Percentiles rank a stretch among this genome's conserved stretches.
Conservation (phyloP, 306 rosid species). For the Fragaria vesca region DNA sequence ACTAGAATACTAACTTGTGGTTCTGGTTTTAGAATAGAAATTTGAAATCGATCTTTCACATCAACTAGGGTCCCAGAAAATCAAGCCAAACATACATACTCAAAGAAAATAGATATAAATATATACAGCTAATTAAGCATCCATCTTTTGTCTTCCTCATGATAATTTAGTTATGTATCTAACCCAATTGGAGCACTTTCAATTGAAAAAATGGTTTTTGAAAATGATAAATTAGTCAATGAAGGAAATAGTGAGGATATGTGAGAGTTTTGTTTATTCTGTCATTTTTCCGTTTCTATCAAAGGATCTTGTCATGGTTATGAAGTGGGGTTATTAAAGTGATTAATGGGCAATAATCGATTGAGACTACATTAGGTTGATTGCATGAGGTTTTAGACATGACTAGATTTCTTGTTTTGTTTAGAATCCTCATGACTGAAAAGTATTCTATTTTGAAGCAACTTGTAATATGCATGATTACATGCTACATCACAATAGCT, state of each 20-base stretch:
- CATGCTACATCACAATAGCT: not conserved
- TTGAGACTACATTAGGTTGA: not conserved
- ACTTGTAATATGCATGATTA: not conserved
- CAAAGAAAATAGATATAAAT: not conserved
- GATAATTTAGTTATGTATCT: not conserved
- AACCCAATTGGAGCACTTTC: not conserved
- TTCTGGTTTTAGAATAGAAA: not conserved
- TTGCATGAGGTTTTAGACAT: not conserved
- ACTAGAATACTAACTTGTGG: not conserved
- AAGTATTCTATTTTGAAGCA: not conserved
- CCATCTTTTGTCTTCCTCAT: not conserved
- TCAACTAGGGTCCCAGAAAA: not conserved
- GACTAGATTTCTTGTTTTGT: not conserved
- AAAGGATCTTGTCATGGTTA: not conserved
- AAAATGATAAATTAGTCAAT: conserved; percentile 2
- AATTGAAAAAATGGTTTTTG: not conserved
- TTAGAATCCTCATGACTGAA: not conserved
- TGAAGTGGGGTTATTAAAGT: not conserved
- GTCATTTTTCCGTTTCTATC: not conserved
- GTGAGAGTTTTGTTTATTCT: not conserved
- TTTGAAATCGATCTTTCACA: not conserved
- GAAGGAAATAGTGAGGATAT: not conserved
- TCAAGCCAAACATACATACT: not conserved
- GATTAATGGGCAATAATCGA: not conserved
- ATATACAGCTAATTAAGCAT: not conserved